A percentile compares a stretch with the other conserved stretches of the same genome.
These are phyloP conservation scores for Peronospora farinosa DNA, from an alignment of 352 stramenopile genomes.

Conservation along the genomic window DNA sequence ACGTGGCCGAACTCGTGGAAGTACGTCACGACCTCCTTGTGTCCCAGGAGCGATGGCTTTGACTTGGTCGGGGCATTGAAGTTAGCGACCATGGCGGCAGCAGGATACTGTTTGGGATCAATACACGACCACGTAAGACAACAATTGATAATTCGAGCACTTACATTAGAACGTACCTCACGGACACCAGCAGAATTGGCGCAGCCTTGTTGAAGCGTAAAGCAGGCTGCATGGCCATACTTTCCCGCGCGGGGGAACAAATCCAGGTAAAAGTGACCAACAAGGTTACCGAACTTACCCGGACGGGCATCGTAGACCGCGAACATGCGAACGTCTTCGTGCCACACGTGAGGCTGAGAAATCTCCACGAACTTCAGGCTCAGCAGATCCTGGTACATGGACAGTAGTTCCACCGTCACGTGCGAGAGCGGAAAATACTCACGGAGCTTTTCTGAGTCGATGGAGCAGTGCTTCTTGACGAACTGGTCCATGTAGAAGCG, in stretches of 20 bases:
- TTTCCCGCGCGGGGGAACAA: constrained; percentile 83
- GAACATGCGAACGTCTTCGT: constrained; percentile 87
- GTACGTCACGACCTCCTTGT: constrained; percentile 85
- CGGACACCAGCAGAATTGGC: constrained; percentile 50
- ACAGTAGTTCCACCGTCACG: constrained; percentile 75
- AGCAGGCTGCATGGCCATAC: constrained; percentile 86
- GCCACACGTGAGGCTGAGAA: constrained; percentile 72
- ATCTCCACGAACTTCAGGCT: constrained; percentile 84
- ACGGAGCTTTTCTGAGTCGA: constrained; percentile 81
- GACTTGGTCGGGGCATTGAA: constrained; percentile 76
- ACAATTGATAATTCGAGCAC: not conserved
- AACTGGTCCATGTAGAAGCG: constrained; percentile 86
- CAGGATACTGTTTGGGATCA: constrained; percentile 38
- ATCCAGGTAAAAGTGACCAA: constrained; percentile 87
- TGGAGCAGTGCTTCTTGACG: constrained; percentile 83
- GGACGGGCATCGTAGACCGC: constrained; percentile 66
- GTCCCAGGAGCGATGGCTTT: constrained; percentile 71
- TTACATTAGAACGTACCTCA: constrained; percentile 24
- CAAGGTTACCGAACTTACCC: constrained; percentile 42
- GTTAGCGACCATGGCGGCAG: constrained; percentile 88
- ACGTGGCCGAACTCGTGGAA: constrained; percentile 89
- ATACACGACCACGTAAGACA: constrained; percentile 12
- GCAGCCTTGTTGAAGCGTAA: constrained; percentile 81
- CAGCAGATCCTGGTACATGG: constrained; percentile 87
- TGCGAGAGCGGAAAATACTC: constrained; percentile 87